Evolutionary conservation across 345 rosid genomes (phyloP).

Genomic region (Sisymbrium irio): DNA sequence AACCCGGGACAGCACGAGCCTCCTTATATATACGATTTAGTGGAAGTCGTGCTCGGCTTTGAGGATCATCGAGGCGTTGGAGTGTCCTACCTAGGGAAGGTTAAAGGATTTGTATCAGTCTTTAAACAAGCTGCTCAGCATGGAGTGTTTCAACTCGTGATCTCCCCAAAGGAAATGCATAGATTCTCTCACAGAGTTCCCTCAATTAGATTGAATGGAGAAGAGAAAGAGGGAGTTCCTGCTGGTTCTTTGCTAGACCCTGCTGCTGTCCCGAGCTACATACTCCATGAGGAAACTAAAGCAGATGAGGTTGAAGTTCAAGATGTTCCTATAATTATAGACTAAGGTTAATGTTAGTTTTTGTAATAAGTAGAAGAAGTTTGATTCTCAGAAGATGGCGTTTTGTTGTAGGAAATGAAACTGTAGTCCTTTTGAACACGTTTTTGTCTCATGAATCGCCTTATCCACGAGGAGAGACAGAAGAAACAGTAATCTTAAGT

Average conservation of each 20-base stretch:
- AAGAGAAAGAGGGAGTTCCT: conserved; percentile 64
- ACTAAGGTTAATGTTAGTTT: neutral
- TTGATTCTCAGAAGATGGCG: neutral
- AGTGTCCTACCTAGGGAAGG: conserved; percentile 62
- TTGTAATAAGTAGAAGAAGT: neutral
- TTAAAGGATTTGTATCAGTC: conserved; percentile 67
- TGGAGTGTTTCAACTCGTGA: conserved; percentile 27
- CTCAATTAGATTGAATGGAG: conserved; percentile 56
- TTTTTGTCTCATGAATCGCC: no score
- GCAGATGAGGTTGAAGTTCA: no score
- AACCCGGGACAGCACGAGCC: conserved; percentile 47
- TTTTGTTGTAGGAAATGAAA: neutral
- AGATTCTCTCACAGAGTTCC: conserved; percentile 78
- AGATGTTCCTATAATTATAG: neutral
- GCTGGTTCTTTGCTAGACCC: conserved; percentile 38
- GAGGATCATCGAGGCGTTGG: conserved; percentile 41
- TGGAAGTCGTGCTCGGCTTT: conserved; percentile 54
- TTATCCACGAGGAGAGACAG: no score
- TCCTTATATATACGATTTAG: conserved; percentile 56
- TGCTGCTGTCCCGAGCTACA: neutral
- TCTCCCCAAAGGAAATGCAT: conserved; percentile 42
- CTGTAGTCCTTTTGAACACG: neutral
- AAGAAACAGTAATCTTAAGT: no score
- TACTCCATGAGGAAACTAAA: neutral
- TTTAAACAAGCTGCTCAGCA: conserved; percentile 36